phyloP scores from a whole-genome alignment of 768 basidiomycete genomes.

The Boletus tylopilopsis region DNA sequence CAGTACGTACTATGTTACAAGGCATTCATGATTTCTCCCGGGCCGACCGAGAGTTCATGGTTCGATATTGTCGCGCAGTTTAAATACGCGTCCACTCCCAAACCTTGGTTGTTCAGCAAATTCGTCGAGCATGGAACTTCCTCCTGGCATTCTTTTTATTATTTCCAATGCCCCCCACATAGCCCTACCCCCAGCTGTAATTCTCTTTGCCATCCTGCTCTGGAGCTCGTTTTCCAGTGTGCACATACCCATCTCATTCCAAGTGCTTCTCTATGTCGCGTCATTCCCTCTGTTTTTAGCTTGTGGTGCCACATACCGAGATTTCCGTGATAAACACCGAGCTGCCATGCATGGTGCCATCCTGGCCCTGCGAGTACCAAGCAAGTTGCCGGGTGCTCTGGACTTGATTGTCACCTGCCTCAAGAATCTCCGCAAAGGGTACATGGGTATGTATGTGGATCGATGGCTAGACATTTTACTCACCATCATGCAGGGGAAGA shows the following conservation, averaged over 20 bases:
- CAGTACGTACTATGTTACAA: no score
- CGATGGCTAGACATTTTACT: background rate
- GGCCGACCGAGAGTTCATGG: no score
- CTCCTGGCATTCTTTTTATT: constrained; percentile 33
- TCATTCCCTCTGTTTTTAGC: constrained; percentile 25
- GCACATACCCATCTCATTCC: constrained; percentile 15
- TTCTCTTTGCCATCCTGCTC: constrained; percentile 13
- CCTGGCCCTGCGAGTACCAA: constrained; percentile 31
- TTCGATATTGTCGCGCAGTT: no score
- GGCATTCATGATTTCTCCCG: no score
- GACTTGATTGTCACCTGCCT: constrained; percentile 27
- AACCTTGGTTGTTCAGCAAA: background rate
- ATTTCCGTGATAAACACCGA: constrained; percentile 10
- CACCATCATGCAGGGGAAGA: constrained; percentile 25
- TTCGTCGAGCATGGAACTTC: constrained; percentile 24
- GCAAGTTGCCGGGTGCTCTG: constrained; percentile 36
- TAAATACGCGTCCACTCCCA: no score
- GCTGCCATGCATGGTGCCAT: constrained; percentile 26
- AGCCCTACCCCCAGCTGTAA: constrained; percentile 14
- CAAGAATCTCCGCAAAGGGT: constrained; percentile 23
- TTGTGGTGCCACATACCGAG: constrained; percentile 10
- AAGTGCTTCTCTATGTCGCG: constrained; percentile 12
- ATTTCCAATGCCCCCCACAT: constrained; percentile 24
- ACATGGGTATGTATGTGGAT: constrained; percentile 25
- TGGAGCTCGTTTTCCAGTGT: constrained; percentile 4